A percentile compares a stretch with the other conserved stretches of the same genome.
These are phyloP conservation scores for Breviolum minutum DNA, from an alignment of 73 alveolate species.

Conservation along the genomic window DNA sequence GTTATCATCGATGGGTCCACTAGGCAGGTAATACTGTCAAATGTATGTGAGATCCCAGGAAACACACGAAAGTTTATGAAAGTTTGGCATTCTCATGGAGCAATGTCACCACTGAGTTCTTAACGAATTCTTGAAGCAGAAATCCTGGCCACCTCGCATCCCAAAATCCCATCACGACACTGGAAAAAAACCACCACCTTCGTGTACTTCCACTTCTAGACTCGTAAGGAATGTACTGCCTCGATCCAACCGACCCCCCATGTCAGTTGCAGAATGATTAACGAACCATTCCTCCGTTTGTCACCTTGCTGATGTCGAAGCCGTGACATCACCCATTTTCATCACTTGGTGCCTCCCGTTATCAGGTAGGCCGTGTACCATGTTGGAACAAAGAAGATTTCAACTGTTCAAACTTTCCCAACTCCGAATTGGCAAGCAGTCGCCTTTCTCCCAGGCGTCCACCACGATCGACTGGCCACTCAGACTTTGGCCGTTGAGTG, in stretches of 20 bases:
- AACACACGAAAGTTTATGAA: background rate
- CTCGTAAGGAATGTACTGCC: no score
- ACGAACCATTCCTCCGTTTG: no score
- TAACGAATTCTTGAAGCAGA: conserved; percentile 38
- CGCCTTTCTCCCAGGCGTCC: conserved; percentile 94
- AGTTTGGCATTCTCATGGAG: background rate
- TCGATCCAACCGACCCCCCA: no score
- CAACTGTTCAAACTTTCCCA: background rate
- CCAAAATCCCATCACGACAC: background rate
- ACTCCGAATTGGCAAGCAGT: background rate
- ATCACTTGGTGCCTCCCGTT: conserved; percentile 22
- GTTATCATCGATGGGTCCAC: background rate
- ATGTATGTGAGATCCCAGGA: background rate
- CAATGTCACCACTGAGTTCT: background rate
- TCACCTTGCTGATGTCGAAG: conserved; percentile 29
- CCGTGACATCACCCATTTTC: background rate
- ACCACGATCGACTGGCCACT: conserved; percentile 86
- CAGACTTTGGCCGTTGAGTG: conserved; percentile 65
- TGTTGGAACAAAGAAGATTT: no score
- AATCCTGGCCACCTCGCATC: background rate
- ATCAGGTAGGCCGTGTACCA: background rate
- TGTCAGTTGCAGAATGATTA: no score
- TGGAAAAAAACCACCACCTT: background rate
- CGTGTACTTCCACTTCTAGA: background rate
- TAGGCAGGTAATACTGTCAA: no score